Base-by-base conservation (phyloP, 495 filamentous ascomycete genomes). In the Monascus purpureus region DNA sequence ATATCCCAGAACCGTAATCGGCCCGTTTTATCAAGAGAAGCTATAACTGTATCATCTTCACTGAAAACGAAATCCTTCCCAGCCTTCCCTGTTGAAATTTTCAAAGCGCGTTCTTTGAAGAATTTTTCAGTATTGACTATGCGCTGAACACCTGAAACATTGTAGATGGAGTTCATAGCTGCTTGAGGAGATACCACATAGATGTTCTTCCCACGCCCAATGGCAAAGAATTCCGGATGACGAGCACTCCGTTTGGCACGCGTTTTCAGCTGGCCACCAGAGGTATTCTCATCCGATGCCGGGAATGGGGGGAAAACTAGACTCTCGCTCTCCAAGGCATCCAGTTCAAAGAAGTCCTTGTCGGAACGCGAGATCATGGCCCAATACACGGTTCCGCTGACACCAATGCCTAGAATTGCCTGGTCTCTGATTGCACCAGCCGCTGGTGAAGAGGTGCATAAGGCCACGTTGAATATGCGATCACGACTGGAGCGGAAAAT, bases 31-130 rank as follows among this genome's bases (percentile, higher is more conserved):
- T 99, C 92, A 22, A 99, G 73, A 28, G 90, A 93, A 14, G 87
- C 87, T 46, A 99, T 85, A 16, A 83, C 72, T 1, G 77, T 82
- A 49, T 99, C 92, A 57, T 96, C 92, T 45, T 87, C 83, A 51
- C 86, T 93, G 59, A 99, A 99, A 28, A 77, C 73, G 50, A 96
- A 99, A 44, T 99, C 92, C 54, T 99, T 96, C 18, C 86, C 88
- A 29, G 92, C 92, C 58, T 99, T 99, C 31, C 92, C 92, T 33
- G 85, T 95, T 28, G 82, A 80, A 52, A 99, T 90, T 56, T 84
- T 88, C 38, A 94, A 65, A 24, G 78, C 74, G 45, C 80, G 87
- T 39, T 93, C 77, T 39, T 74, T 73, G 42, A 92, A 73, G 41
- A 92, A 92, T 45, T 75, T 83, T 48, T 92, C 82, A 3, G 70